A percentile compares a stretch with the other conserved stretches of the same genome.
Conservation (phyloP, 768 basidiomycete species). For the Phaffia australis region DNA sequence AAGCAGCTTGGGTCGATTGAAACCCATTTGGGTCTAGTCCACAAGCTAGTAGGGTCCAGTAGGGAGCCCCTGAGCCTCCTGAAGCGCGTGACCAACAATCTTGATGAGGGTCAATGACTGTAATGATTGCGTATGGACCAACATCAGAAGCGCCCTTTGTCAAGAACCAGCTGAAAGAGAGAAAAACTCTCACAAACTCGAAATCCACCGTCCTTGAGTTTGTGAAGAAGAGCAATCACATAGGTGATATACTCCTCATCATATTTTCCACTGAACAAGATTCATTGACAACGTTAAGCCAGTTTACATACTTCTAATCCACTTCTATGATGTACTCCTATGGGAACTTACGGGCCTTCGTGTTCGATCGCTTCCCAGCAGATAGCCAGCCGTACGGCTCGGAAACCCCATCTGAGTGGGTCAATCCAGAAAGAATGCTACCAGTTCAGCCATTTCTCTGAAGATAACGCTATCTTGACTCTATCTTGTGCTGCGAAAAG, state of each 20-base stretch:
- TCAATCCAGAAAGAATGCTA: too few species aligned
- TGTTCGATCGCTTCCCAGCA: slow-evolving; percentile 94
- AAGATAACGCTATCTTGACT: too few species aligned
- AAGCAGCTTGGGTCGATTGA: slow-evolving; percentile 2
- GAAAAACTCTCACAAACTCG: slow-evolving; percentile 40
- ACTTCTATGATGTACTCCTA: too few species aligned
- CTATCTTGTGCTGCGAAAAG: too few species aligned
- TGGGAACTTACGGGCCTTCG: slow-evolving; percentile 70
- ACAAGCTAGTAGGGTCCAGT: slow-evolving; percentile 8
- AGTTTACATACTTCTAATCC: background rate
- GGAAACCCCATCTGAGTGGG: slow-evolving; percentile 79
- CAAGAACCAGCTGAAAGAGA: background rate
- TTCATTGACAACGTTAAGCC: background rate
- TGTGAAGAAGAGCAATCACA: slow-evolving; percentile 64
- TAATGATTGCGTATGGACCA: background rate
- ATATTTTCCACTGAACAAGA: slow-evolving; percentile 57
- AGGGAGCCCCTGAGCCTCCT: slow-evolving; percentile 13
- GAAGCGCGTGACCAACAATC: slow-evolving; percentile 1
- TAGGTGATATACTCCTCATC: slow-evolving; percentile 89
- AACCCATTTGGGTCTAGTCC: slow-evolving; percentile 11
- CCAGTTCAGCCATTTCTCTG: too few species aligned
- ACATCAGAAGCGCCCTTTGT: background rate
- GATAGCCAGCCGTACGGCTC: slow-evolving; percentile 64
- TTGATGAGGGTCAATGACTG: slow-evolving; percentile 19
- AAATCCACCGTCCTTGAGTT: slow-evolving; percentile 84